Evolutionary conservation across 345 rosid genomes (phyloP).

Genomic region (Cardamine resedifolia): DNA sequence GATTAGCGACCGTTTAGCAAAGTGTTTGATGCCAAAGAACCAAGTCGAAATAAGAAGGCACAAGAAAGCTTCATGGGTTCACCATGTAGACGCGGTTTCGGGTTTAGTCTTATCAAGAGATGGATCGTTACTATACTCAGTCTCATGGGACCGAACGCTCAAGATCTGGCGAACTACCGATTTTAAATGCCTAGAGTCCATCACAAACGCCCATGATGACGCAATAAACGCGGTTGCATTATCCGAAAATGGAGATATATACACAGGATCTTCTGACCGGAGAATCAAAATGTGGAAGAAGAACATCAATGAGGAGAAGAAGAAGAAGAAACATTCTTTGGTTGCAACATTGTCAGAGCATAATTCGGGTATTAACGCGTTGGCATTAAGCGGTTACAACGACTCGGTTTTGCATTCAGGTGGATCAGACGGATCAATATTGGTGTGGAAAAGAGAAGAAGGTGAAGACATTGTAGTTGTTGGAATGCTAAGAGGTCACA

Average conservation of each 20-base stretch:
- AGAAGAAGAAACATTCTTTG: conserved; percentile 54
- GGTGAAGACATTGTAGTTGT: conserved; percentile 47
- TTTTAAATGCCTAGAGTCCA: conserved; percentile 82
- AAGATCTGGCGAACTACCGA: conserved; percentile 81
- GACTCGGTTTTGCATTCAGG: conserved; percentile 67
- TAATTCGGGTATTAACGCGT: conserved; percentile 72
- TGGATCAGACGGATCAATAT: conserved; percentile 64
- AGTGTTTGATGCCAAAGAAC: conserved; percentile 57
- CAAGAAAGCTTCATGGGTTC: conserved; percentile 80
- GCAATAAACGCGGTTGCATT: conserved; percentile 77
- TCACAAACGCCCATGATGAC: conserved; percentile 80
- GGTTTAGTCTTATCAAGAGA: conserved; percentile 73
- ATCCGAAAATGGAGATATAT: conserved; percentile 60
- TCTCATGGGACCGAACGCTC: conserved; percentile 92
- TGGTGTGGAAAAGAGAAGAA: conserved; percentile 65
- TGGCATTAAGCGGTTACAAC: conserved; percentile 54
- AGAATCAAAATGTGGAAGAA: conserved; percentile 82
- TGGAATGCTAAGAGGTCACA: conserved; percentile 73
- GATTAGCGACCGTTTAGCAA: conserved; percentile 63
- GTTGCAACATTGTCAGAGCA: conserved; percentile 61
- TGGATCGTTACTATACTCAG: conserved; percentile 71
- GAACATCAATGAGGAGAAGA: conserved; percentile 17
- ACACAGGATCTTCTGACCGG: conserved; percentile 86
- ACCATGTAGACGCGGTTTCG: conserved; percentile 81
- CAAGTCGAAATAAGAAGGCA: conserved; percentile 75